phyloP scores from a whole-genome alignment of 352 stramenopile species.

The Globisporangium emineosum region DNA sequence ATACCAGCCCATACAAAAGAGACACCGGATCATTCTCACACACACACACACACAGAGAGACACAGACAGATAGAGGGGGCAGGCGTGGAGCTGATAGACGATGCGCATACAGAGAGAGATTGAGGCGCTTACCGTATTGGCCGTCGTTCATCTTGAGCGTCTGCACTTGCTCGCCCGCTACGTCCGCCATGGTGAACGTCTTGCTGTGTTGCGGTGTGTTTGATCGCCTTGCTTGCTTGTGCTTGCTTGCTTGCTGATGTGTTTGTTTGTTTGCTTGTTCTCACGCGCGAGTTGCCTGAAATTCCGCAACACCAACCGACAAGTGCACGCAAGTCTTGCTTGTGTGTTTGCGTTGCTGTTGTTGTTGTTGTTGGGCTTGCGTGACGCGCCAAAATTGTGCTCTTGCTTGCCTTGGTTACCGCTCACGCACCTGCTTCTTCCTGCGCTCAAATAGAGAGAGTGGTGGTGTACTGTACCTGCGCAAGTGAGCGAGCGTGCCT shows the following conservation, averaged over 20 bases:
- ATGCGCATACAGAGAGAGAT: not conserved
- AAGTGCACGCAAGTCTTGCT: not conserved
- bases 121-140: slow-evolving; percentile 28
- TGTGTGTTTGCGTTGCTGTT: not conserved
- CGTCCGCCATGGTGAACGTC: slow-evolving; percentile 13
- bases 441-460: not conserved
- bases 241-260: not conserved
- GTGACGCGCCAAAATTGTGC: not conserved
- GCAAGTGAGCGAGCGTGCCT: not conserved
- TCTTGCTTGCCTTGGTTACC: not conserved
- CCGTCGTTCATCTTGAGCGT: slow-evolving; percentile 56
- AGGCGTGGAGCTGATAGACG: not conserved
- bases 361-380: not conserved
- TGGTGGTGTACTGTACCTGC: not conserved
- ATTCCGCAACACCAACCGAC: not conserved
- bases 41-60: not conserved
- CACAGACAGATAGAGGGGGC: not conserved
- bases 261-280: slow-evolving; percentile 1
- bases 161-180: slow-evolving; percentile 26
- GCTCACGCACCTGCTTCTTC: not conserved
- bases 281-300: not conserved
- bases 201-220: slow-evolving; percentile 1
- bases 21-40: not conserved
- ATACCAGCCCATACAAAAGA: not conserved
- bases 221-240: not conserved